phyloP scores from a whole-genome alignment of 495 filamentous ascomycete species.

The Podospora bellae-mahoneyi region DNA sequence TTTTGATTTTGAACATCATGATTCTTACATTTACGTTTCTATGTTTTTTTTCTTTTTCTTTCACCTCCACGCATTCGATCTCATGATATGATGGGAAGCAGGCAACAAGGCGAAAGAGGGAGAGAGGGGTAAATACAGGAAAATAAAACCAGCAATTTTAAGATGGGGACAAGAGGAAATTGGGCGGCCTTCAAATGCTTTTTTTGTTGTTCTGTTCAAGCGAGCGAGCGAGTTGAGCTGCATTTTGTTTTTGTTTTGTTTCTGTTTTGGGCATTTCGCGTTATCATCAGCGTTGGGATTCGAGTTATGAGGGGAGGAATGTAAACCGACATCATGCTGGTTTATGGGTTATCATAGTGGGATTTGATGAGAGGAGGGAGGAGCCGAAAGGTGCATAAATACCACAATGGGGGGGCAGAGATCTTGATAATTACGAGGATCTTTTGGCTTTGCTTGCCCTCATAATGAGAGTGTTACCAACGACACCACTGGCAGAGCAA shows the following conservation, averaged over 20 bases:
- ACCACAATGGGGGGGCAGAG: not conserved
- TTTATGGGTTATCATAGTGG: not conserved
- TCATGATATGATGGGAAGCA: not conserved
- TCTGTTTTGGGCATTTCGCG: not conserved
- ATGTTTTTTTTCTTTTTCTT: too few species aligned
- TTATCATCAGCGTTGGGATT: not conserved
- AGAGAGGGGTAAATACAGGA: not conserved
- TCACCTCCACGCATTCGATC: too few species aligned
- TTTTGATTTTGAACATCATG: too few species aligned
- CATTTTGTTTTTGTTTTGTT: not conserved
- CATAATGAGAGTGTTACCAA: too few species aligned
- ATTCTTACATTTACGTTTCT: too few species aligned
- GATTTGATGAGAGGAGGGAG: too few species aligned
- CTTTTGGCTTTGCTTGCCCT: not conserved
- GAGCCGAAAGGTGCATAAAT: not conserved
- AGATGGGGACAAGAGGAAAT: not conserved
- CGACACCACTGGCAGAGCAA: too few species aligned
- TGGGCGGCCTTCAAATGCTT: not conserved
- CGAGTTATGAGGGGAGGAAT: too few species aligned
- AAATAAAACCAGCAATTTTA: not conserved
- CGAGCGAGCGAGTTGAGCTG: not conserved
- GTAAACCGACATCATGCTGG: too few species aligned
- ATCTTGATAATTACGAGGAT: not conserved
- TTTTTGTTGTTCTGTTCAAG: not conserved
- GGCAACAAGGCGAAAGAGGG: not conserved